phyloP scores from a whole-genome alignment of 1,284 basidiomycete genomes.

The Peniophora sp. region DNA sequence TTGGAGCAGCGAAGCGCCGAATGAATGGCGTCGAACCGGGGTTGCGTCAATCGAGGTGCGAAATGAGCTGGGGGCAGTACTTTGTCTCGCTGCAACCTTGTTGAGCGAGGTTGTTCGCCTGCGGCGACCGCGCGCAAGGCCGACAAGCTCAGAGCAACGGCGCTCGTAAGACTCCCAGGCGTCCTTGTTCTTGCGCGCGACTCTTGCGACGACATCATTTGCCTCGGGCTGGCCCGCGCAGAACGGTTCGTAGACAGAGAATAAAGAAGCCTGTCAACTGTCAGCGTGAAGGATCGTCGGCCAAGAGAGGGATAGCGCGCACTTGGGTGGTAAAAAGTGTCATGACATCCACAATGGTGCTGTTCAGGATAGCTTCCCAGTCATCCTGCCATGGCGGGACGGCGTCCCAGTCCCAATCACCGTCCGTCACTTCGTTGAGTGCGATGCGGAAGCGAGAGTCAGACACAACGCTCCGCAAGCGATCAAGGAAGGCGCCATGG shows the following conservation, averaged over 20 bases:
- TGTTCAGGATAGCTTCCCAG: background rate
- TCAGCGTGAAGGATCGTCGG: conserved; percentile 5
- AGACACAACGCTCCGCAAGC: background rate
- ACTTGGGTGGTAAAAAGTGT: conserved; percentile 6
- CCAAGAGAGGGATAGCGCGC: background rate
- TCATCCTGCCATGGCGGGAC: background rate
- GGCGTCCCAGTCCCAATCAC: background rate
- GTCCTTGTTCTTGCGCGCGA: conserved; percentile 47
- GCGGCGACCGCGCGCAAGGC: background rate
- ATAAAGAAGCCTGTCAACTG: conserved; percentile 54
- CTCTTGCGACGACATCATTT: conserved; percentile 58
- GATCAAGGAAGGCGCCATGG: background rate
- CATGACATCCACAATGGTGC: conserved; percentile 3
- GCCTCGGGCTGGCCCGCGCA: conserved; percentile 82
- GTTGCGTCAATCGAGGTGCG: background rate
- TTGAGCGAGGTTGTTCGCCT: background rate
- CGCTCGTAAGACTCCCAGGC: conserved; percentile 84
- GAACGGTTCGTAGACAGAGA: conserved; percentile 75
- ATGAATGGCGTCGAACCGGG: background rate
- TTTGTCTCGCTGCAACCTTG: no score
- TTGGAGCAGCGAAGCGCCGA: background rate
- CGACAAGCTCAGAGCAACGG: conserved; percentile 29
- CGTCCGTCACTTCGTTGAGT: background rate
- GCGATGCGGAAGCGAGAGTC: background rate
- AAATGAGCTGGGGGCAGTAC: background rate